Percentiles rank a stretch among this genome's conserved stretches.
These are phyloP conservation scores for Candida argentea DNA, from an alignment of 805 yeast genomes.

Conservation along the genomic window DNA sequence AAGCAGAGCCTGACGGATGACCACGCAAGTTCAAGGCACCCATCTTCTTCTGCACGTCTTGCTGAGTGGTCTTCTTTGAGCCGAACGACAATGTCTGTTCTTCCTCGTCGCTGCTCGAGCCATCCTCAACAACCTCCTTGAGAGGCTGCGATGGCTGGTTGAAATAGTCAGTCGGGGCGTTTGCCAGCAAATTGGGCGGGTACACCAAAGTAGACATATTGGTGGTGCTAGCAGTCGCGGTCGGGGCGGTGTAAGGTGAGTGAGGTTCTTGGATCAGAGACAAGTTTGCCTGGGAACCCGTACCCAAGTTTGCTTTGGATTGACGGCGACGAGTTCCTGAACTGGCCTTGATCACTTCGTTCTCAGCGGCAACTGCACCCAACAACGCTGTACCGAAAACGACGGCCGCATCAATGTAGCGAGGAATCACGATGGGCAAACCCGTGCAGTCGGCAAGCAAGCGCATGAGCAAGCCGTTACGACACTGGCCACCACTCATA, in stretches of 20 bases:
- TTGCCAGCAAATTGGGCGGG: constrained; percentile 29
- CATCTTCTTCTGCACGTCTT: constrained; percentile 39
- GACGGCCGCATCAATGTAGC: constrained; percentile 94
- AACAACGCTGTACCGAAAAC: constrained; percentile 92
- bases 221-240: constrained; percentile 63
- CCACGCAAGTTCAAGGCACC: constrained; percentile 17
- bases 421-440: constrained; percentile 82
- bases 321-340: constrained; percentile 28
- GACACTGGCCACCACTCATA: constrained; percentile 95
- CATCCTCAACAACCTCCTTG: constrained; percentile 11
- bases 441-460: constrained; percentile 90
- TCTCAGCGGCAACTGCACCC: constrained; percentile 89
- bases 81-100: constrained; percentile 51
- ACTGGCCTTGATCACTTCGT: constrained; percentile 29
- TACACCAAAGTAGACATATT: constrained; percentile 44
- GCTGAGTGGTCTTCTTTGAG: constrained; percentile 44
- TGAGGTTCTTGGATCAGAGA: constrained; percentile 29
- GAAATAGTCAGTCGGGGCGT: constrained; percentile 24
- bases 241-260: constrained; percentile 72
- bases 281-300: constrained; percentile 1
- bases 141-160: constrained; percentile 14
- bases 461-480: constrained; percentile 83
- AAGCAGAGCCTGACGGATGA: too few species aligned
- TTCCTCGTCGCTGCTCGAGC: constrained; percentile 36
- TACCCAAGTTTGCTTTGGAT: constrained; percentile 18